phyloP scores from a whole-genome alignment of 2,329 filamentous ascomycete genomes.

The Ophiostoma ips region DNA sequence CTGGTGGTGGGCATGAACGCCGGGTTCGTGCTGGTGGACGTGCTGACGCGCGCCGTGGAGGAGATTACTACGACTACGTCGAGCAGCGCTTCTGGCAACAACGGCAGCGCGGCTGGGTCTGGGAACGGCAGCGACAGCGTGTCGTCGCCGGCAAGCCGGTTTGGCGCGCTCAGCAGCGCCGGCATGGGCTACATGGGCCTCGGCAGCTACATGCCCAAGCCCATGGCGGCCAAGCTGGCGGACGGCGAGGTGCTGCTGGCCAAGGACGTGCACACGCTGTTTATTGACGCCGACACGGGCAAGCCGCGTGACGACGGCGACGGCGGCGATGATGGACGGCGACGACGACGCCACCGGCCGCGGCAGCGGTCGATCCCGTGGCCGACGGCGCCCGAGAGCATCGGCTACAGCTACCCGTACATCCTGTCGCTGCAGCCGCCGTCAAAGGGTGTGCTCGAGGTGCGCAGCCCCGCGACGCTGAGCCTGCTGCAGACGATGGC shows the following conservation, averaged over 20 bases:
- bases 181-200: slow-evolving; percentile 95
- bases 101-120: neutral
- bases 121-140: neutral
- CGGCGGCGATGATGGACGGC: too few species aligned
- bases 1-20: slow-evolving; percentile 83
- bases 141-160: slow-evolving; percentile 49
- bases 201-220: slow-evolving; percentile 80
- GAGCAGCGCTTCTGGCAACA: neutral
- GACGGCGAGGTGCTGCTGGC: slow-evolving; percentile 82
- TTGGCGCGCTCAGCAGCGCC: slow-evolving; percentile 68
- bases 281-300: slow-evolving; percentile 71
- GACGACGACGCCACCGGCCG: too few species aligned
- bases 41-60: slow-evolving; percentile 56
- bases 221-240: slow-evolving; percentile 66
- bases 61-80: slow-evolving; percentile 56
- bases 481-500: slow-evolving; percentile 77
- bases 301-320: slow-evolving; percentile 36
- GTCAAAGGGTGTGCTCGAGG: slow-evolving; percentile 72
- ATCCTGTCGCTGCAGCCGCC: slow-evolving; percentile 66
- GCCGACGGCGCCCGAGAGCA: slow-evolving; percentile 72
- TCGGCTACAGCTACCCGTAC: slow-evolving; percentile 96
- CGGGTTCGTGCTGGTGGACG: slow-evolving; percentile 80
- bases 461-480: slow-evolving; percentile 83
- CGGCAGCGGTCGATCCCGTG: slow-evolving; percentile 67
- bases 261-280: slow-evolving; percentile 94